These are phyloP conservation scores for Paecilomyces variotii DNA, from an alignment of 2,329 filamentous ascomycete species.

Conservation along the genomic window DNA sequence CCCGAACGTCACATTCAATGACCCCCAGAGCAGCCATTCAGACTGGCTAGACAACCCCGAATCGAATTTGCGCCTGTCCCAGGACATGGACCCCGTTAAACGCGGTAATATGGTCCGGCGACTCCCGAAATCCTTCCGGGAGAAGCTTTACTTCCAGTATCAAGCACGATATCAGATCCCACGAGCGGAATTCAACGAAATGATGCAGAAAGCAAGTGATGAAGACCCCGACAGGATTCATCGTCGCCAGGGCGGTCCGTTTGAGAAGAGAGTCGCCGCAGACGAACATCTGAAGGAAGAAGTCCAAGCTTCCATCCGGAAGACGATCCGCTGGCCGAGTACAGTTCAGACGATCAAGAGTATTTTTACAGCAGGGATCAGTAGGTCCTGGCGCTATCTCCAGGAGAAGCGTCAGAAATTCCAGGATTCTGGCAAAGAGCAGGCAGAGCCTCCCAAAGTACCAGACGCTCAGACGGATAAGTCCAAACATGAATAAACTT, in stretches of 20 bases:
- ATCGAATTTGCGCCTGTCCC: slow-evolving; percentile 61
- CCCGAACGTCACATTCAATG: slow-evolving; percentile 75
- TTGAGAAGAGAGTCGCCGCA: slow-evolving; percentile 75
- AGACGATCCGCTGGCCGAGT: slow-evolving; percentile 88
- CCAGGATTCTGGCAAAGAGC: slow-evolving; percentile 24
- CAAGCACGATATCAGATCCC: slow-evolving; percentile 85
- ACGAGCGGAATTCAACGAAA: slow-evolving; percentile 69
- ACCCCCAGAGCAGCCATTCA: slow-evolving; percentile 49
- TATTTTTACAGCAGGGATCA: slow-evolving; percentile 65
- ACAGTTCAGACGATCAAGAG: slow-evolving; percentile 82
- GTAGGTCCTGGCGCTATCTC: slow-evolving; percentile 65
- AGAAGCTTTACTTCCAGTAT: slow-evolving; percentile 89
- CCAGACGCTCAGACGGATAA: neutral
- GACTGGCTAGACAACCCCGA: slow-evolving; percentile 58
- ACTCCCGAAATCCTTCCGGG: slow-evolving; percentile 75
- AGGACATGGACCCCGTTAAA: slow-evolving; percentile 88
- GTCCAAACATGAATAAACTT: neutral
- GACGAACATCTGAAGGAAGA: slow-evolving; percentile 62
- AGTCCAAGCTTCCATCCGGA: slow-evolving; percentile 69
- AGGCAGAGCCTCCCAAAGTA: neutral
- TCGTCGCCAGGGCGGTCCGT: slow-evolving; percentile 68
- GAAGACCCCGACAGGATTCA: slow-evolving; percentile 58
- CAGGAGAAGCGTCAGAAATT: slow-evolving; percentile 71
- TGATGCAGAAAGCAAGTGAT: slow-evolving; percentile 70
- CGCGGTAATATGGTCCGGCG: slow-evolving; percentile 95